phyloP scores from a whole-genome alignment of 2,329 filamentous ascomycete species.

The Helicocarpus griseus region DNA sequence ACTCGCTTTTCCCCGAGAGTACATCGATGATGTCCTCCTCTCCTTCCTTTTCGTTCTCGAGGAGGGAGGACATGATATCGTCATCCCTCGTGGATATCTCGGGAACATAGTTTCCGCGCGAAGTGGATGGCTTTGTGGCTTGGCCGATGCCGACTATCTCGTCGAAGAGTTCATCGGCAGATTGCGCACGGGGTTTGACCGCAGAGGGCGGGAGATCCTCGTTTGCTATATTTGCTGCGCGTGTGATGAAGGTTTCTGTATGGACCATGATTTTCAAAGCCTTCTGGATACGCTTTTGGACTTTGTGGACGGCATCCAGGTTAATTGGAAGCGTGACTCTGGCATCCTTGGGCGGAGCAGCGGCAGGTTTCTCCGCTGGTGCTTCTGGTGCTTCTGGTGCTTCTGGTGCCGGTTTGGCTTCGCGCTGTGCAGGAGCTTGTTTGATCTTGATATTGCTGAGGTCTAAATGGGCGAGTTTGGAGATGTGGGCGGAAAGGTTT shows the following conservation, averaged over 20 bases:
- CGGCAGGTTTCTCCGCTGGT: conserved; percentile 23
- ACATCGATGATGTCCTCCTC: conserved; percentile 76
- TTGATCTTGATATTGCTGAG: conserved; percentile 90
- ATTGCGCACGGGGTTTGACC: conserved; percentile 43
- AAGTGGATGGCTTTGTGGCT: conserved; percentile 20
- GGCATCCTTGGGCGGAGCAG: conserved; percentile 20
- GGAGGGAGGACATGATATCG: conserved; percentile 2
- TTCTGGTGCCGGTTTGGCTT: conserved; percentile 13
- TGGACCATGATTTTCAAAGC: conserved; percentile 72
- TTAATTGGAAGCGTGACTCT: conserved; percentile 66
- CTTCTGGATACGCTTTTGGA: conserved; percentile 69
- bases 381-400: conserved; percentile 13
- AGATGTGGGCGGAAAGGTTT: conserved; percentile 59
- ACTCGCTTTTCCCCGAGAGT: conserved; percentile 44
- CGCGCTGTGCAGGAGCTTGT: conserved; percentile 27
- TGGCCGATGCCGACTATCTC: conserved; percentile 60
- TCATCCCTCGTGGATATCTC: conserved; percentile 52
- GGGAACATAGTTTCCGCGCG: conserved; percentile 59
- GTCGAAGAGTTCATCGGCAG: conserved; percentile 78
- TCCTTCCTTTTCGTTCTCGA: conserved; percentile 23
- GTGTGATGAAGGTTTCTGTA: conserved; percentile 74
- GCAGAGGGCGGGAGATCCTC: conserved; percentile 65
- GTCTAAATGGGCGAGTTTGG: conserved; percentile 73
- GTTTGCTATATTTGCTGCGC: conserved; percentile 80
- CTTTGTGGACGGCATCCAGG: conserved; percentile 65